Evolutionary conservation across 2,329 filamentous ascomycete genomes (phyloP).

Genomic region (Onygenales sp.): DNA sequence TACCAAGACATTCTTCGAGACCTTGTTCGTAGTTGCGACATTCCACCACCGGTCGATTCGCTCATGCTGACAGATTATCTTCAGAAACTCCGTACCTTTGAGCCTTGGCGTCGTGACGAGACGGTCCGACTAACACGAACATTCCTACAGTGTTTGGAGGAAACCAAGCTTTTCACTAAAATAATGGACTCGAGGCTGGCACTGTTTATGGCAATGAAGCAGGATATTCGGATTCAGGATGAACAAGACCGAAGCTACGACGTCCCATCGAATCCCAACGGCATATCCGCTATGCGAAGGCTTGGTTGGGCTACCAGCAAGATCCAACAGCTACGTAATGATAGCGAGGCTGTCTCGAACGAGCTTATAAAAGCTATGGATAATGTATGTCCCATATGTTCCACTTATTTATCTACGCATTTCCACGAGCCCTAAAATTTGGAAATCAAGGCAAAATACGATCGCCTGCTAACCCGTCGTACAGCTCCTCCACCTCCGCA

Average conservation of each 20-base stretch:
- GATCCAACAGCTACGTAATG: neutral
- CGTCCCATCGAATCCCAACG: neutral
- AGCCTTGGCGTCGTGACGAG: conserved; percentile 2
- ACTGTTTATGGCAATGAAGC: neutral
- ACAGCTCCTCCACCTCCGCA: neutral
- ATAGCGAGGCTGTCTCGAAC: neutral
- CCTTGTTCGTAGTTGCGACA: conserved; percentile 1
- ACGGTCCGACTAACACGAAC: conserved; percentile 1
- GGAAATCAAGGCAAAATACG: too few relatives aligned
- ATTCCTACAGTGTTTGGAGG: conserved; percentile 1
- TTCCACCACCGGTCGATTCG: neutral
- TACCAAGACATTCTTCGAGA: conserved; percentile 3
- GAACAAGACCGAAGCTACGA: neutral
- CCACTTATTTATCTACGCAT: neutral
- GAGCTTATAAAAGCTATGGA: conserved; percentile 2
- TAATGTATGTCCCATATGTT: neutral
- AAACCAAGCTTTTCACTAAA: neutral
- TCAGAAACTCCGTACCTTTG: conserved; percentile 2
- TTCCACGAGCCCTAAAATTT: neutral
- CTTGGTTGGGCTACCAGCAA: neutral
- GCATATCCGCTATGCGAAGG: neutral
- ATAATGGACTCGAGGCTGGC: neutral
- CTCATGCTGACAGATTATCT: neutral
- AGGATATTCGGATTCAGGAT: neutral
- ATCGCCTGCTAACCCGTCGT: neutral